Evolutionary conservation across 306 rosid species (phyloP).

Genomic region (Lotus japonicus): DNA sequence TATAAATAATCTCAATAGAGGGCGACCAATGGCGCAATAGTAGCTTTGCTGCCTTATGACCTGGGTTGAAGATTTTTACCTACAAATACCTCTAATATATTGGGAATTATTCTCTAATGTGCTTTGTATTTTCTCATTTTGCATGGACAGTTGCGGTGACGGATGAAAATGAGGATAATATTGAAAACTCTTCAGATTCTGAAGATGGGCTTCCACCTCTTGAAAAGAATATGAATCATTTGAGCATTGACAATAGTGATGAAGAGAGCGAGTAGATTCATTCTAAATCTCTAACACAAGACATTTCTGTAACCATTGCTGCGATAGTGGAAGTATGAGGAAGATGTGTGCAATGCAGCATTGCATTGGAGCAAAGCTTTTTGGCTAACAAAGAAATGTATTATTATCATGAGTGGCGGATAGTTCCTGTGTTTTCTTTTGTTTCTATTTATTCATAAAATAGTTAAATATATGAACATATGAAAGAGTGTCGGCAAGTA

Average conservation of each 20-base stretch:
- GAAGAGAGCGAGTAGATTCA: constrained; percentile 38
- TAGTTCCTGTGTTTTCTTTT: neutral
- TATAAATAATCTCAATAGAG: neutral
- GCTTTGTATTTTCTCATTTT: constrained; percentile 13
- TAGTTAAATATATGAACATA: neutral
- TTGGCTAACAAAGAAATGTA: neutral
- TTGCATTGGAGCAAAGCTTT: neutral
- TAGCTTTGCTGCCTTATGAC: neutral
- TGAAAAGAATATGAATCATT: constrained; percentile 82
- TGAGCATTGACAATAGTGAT: constrained; percentile 46
- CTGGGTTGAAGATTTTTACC: neutral
- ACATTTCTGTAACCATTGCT: neutral
- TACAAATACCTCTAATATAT: neutral
- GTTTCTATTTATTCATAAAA: neutral
- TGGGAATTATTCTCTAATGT: neutral
- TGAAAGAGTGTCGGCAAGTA: too few species aligned
- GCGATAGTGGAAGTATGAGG: neutral
- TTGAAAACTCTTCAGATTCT: constrained; percentile 37
- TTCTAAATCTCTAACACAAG: neutral
- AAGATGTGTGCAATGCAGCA: constrained; percentile 4
- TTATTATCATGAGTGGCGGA: neutral
- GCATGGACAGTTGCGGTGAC: constrained; percentile 25
- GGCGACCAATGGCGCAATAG: neutral
- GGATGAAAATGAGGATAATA: constrained; percentile 22
- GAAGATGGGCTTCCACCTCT: constrained; percentile 91